A percentile compares a stretch with the other conserved stretches of the same genome.
phyloP scores from a whole-genome alignment of 805 yeast genomes.

The Kuraishia ogatae region DNA sequence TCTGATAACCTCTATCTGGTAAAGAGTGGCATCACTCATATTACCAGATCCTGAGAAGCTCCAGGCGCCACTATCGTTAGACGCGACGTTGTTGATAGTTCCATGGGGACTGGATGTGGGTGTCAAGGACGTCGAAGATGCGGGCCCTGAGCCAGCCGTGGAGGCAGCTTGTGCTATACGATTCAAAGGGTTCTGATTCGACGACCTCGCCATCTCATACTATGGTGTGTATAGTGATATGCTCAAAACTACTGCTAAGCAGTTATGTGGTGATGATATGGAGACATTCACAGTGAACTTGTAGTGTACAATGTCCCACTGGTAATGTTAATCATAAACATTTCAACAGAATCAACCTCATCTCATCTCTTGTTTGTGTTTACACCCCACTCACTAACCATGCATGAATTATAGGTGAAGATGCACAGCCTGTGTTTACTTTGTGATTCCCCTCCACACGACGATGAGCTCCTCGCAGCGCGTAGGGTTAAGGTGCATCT shows the following conservation, averaged over 20 bases:
- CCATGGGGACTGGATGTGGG: not conserved
- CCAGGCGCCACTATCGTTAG: not conserved
- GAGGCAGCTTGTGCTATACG: not conserved
- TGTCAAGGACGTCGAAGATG: not conserved
- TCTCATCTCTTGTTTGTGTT: not conserved
- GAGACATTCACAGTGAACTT: no score
- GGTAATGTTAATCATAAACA: no score
- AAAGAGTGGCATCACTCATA: not conserved
- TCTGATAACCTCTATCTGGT: slow-evolving; percentile 1
- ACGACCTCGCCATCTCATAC: not conserved
- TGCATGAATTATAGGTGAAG: not conserved
- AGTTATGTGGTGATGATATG: no score
- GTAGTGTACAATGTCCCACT: no score
- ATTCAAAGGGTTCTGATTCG: not conserved
- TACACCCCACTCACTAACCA: not conserved
- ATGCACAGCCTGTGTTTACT: not conserved
- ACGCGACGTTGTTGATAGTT: no score
- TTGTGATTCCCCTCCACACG: not conserved
- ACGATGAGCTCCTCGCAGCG: not conserved
- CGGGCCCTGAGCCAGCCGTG: not conserved
- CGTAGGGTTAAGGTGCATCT: not conserved
- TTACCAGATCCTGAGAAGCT: not conserved
- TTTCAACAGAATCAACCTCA: not conserved
- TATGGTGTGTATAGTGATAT: not conserved
- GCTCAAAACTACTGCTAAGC: no score